phyloP scores from a whole-genome alignment of 805 yeast species.

The Saccharomyces eubayanus region DNA sequence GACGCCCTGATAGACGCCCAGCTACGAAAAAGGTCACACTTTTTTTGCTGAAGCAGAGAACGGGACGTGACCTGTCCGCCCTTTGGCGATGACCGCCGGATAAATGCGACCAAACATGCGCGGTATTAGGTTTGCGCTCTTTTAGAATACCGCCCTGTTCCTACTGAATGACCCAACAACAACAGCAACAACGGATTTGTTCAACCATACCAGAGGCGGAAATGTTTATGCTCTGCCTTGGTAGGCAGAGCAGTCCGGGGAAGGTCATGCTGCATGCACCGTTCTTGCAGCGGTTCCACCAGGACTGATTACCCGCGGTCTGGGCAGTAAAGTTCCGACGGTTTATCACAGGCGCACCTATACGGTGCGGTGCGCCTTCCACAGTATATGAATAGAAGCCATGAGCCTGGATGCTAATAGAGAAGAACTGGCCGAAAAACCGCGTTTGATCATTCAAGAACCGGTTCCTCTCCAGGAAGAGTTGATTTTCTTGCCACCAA shows the following conservation, averaged over 20 bases:
- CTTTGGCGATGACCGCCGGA: not conserved
- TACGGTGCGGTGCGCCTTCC: not conserved
- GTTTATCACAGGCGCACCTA: not conserved
- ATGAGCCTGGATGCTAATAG: not conserved
- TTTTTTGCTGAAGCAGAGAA: not conserved
- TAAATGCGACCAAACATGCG: not conserved
- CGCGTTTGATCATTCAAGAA: not conserved
- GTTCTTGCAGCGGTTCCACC: not conserved
- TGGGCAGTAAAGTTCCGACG: not conserved
- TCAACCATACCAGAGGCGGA: not conserved
- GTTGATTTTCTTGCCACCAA: not conserved
- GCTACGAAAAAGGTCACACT: not conserved
- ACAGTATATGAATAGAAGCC: not conserved
- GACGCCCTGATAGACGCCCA: not conserved
- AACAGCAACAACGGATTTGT: not conserved
- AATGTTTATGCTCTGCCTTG: no score
- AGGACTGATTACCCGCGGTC: not conserved
- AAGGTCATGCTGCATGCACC: not conserved
- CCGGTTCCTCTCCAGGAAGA: not conserved
- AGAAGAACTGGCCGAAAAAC: not conserved
- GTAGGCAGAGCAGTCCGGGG: not conserved
- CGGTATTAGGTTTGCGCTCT: not conserved
- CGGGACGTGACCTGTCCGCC: not conserved
- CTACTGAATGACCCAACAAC: not conserved
- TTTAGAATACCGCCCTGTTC: not conserved